These are phyloP conservation scores for Auricularia heimuer DNA, from an alignment of 768 basidiomycete species.

Conservation along the genomic window DNA sequence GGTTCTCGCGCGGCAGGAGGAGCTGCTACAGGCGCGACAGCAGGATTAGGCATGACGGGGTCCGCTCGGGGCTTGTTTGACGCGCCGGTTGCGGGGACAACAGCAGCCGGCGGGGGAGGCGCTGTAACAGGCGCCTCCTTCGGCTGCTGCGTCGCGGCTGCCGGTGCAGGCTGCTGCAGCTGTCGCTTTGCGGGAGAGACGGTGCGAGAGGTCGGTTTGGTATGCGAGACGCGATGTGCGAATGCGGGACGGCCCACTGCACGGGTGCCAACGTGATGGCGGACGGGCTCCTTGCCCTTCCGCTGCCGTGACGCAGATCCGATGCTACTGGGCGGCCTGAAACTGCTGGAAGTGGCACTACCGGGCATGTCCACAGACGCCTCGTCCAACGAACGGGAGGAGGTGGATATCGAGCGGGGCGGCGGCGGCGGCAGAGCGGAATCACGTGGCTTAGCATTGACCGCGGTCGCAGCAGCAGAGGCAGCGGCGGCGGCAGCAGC, in stretches of 20 bases:
- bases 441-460: not conserved
- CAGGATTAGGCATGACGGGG: constrained; percentile 3
- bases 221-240: not conserved
- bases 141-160: not conserved
- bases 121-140: not conserved
- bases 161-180: not conserved
- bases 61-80: not conserved
- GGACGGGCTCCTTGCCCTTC: not conserved
- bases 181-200: not conserved
- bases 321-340: not conserved
- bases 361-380: not conserved
- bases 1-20: not conserved
- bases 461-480: not conserved
- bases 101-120: not conserved
- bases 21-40: constrained; percentile 1
- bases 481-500: not conserved
- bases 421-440: not conserved
- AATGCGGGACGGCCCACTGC: not conserved
- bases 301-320: not conserved
- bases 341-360: not conserved
- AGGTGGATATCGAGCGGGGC: not conserved
- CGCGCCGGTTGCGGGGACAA: not conserved
- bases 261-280: not conserved
- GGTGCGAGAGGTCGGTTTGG: not conserved
- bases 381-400: not conserved